Percentiles rank a stretch among this genome's conserved stretches.
phyloP scores from a whole-genome alignment of 345 rosid genomes.

The Tarenaya hassleriana region DNA sequence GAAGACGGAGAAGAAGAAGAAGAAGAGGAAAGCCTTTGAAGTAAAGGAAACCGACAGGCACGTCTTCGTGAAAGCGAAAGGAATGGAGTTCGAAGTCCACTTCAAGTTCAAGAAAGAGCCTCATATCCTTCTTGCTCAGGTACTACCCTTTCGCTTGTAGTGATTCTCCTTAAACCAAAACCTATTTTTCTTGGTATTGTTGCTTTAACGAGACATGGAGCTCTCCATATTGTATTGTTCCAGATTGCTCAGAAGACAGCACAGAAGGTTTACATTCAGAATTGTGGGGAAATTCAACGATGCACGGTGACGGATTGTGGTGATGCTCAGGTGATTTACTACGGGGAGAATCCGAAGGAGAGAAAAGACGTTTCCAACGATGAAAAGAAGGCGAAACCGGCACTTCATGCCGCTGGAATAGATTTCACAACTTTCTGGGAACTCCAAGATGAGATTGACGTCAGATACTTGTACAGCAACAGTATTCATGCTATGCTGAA shows the following conservation, averaged over 20 bases:
- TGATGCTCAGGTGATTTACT: constrained; percentile 71
- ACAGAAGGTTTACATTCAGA: constrained; percentile 76
- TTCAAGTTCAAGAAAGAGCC: constrained; percentile 65
- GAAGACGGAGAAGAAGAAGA: no score
- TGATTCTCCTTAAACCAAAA: neutral
- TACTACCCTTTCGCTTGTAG: constrained; percentile 31
- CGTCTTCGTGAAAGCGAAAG: constrained; percentile 33
- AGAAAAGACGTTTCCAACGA: constrained; percentile 46
- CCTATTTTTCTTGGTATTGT: neutral
- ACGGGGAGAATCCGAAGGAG: constrained; percentile 66
- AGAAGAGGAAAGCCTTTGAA: constrained; percentile 25
- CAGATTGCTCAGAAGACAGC: constrained; percentile 83
- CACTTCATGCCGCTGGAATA: constrained; percentile 64
- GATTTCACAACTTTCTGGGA: constrained; percentile 66
- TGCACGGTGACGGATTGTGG: constrained; percentile 48
- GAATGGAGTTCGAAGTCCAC: constrained; percentile 59
- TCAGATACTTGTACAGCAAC: constrained; percentile 75
- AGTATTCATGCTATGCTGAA: constrained; percentile 66
- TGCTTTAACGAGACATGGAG: no score
- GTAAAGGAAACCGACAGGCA: constrained; percentile 40
- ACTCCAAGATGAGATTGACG: constrained; percentile 64
- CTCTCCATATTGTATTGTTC: neutral
- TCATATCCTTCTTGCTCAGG: constrained; percentile 84
- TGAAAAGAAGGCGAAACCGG: constrained; percentile 51
- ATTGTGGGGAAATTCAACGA: constrained; percentile 62